A percentile compares a stretch with the other conserved stretches of the same genome.
phyloP scores from a whole-genome alignment of 495 filamentous ascomycete species.

The Talaromyces thailandensis region DNA sequence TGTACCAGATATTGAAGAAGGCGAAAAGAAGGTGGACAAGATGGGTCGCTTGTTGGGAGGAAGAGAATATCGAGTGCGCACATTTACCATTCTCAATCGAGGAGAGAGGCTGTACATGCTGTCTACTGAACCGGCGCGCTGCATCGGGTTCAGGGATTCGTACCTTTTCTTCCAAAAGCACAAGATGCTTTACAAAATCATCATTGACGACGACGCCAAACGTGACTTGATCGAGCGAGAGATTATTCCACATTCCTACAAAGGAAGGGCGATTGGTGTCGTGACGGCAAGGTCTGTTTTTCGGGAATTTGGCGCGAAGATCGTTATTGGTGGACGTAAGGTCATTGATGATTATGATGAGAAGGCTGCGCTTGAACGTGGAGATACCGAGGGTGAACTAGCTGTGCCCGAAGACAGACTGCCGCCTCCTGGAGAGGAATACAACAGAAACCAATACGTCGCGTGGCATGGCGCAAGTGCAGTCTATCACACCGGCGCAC shows the following conservation, averaged over 20 bases:
- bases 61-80: constrained; percentile 87
- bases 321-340: constrained; percentile 81
- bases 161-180: constrained; percentile 99
- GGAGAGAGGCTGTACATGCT: constrained; percentile 93
- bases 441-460: constrained; percentile 94
- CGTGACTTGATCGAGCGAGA: constrained; percentile 88
- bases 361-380: constrained; percentile 62
- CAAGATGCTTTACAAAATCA: constrained; percentile 89
- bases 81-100: constrained; percentile 78
- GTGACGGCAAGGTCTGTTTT: constrained; percentile 96
- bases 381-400: constrained; percentile 80
- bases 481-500: constrained; percentile 80
- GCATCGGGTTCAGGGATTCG: constrained; percentile 92
- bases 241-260: constrained; percentile 95
- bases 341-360: constrained; percentile 88
- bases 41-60: constrained; percentile 69
- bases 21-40: constrained; percentile 89
- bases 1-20: constrained; percentile 77
- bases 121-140: constrained; percentile 91
- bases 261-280: constrained; percentile 93
- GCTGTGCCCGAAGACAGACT: constrained; percentile 79
- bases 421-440: constrained; percentile 59
- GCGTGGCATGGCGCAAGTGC: constrained; percentile 95
- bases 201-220: constrained; percentile 87
- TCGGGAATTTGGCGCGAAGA: constrained; percentile 88